Conservation (phyloP, 1,284 basidiomycete genomes). For the Polyporus tsugae region DNA sequence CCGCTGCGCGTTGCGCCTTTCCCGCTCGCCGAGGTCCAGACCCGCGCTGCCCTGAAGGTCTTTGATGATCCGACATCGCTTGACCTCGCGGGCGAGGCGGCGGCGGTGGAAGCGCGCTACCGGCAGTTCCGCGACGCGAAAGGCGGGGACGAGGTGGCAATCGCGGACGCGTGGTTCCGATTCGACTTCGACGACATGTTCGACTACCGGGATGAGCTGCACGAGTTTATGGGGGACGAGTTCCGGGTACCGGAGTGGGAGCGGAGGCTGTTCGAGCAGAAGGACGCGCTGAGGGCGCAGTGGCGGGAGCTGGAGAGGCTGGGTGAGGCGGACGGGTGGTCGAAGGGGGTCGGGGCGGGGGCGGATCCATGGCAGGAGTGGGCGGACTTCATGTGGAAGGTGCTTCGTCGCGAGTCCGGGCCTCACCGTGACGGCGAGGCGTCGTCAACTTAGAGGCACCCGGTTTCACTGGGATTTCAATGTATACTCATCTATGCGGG, state of each 20-base stretch:
- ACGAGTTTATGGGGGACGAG: slow-evolving; percentile 44
- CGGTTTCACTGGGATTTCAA: too few relatives aligned
- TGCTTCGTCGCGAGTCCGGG: slow-evolving; percentile 50
- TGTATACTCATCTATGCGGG: too few relatives aligned
- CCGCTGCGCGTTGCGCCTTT: slow-evolving; percentile 65
- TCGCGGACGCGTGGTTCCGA: slow-evolving; percentile 65
- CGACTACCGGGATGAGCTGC: slow-evolving; percentile 70
- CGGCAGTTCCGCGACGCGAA: slow-evolving; percentile 45
- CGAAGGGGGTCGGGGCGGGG: slow-evolving; percentile 63
- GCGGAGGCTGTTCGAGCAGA: slow-evolving; percentile 60
- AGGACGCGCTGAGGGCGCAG: slow-evolving; percentile 54
- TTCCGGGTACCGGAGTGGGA: slow-evolving; percentile 62
- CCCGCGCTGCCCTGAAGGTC: slow-evolving; percentile 60
- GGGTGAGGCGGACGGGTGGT: slow-evolving; percentile 65
- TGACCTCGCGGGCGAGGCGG: slow-evolving; percentile 55
- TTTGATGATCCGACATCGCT: slow-evolving; percentile 60
- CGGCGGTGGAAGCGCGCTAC: slow-evolving; percentile 57
- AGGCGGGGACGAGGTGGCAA: slow-evolving; percentile 36
- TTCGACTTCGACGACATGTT: slow-evolving; percentile 64
- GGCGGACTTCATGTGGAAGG: slow-evolving; percentile 62
- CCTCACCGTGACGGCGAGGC: too few relatives aligned
- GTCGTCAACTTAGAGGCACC: too few relatives aligned
- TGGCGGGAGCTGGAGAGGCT: slow-evolving; percentile 66
- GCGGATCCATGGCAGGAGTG: slow-evolving; percentile 59
- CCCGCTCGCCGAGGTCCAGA: slow-evolving; percentile 74